Percentiles rank a stretch among this genome's conserved stretches.
Evolutionary conservation across 805 yeast genomes (phyloP).

Genomic region (Candida morakotiae): DNA sequence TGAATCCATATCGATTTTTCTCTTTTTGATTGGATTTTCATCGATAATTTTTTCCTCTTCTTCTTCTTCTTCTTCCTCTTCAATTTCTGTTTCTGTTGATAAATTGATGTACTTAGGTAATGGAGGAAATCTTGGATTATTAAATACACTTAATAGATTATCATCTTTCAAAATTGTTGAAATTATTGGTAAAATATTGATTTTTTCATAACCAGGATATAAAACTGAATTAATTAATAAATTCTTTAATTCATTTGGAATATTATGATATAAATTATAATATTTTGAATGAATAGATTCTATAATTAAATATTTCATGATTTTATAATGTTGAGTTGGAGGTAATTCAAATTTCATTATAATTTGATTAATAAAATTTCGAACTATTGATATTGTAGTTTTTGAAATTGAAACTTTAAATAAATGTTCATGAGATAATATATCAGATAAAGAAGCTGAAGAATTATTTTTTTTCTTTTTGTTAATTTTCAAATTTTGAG

Average conservation of each 20-base stretch:
- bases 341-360: constrained; percentile 51
- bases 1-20: constrained; percentile 8
- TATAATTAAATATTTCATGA: constrained; percentile 37
- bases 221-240: constrained; percentile 54
- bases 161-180: constrained; percentile 47
- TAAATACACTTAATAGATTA: constrained; percentile 52
- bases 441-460: constrained; percentile 57
- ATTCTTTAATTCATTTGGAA: constrained; percentile 29
- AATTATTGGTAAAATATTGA: constrained; percentile 71
- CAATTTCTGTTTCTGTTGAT: constrained; percentile 19
- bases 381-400: constrained; percentile 28
- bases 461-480: constrained; percentile 40
- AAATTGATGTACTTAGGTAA: constrained; percentile 21
- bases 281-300: constrained; percentile 31
- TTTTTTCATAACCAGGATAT: constrained; percentile 63
- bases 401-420: constrained; percentile 43
- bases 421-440: constrained; percentile 60
- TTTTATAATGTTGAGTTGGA: constrained; percentile 57
- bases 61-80: constrained; percentile 35
- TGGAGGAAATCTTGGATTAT: constrained; percentile 74
- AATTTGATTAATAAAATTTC: constrained; percentile 46
- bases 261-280: constrained; percentile 16
- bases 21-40: constrained; percentile 27
- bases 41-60: constrained; percentile 21
- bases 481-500: constrained; percentile 11